Conservation (phyloP, 345 rosid genomes). For the Eucalyptus fibrosa region DNA sequence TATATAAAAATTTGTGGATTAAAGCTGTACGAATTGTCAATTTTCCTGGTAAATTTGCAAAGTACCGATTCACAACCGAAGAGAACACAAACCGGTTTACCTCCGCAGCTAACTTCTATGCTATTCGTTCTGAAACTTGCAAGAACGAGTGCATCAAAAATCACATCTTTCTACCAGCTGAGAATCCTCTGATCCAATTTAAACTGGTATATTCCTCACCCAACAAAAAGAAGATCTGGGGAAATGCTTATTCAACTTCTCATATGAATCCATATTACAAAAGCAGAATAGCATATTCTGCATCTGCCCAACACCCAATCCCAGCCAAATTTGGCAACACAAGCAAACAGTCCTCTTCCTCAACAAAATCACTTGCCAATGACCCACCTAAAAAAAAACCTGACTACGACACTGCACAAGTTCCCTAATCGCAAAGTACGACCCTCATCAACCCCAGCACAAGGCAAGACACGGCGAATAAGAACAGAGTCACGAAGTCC, state of each 20-base stretch:
- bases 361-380: no score
- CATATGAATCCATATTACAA: not conserved
- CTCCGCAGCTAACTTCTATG: not conserved
- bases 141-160: not conserved
- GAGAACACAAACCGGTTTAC: not conserved
- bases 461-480: constrained; percentile 63
- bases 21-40: not conserved
- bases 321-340: not conserved
- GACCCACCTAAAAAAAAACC: not conserved
- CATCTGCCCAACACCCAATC: not conserved
- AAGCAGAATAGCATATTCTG: constrained; percentile 28
- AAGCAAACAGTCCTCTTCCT: no score
- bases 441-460: constrained; percentile 71
- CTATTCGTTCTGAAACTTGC: not conserved
- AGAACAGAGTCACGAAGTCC: constrained; percentile 67
- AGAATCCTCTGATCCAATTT: not conserved
- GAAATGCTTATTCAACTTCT: not conserved
- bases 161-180: not conserved
- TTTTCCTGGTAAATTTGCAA: not conserved
- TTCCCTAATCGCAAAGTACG: constrained; percentile 44
- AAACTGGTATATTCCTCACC: not conserved
- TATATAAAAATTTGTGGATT: not conserved
- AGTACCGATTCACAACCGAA: not conserved
- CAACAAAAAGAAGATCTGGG: not conserved
- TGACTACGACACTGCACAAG: not conserved